Evolutionary conservation across 768 basidiomycete species (phyloP).

Genomic region (Russula sp.): DNA sequence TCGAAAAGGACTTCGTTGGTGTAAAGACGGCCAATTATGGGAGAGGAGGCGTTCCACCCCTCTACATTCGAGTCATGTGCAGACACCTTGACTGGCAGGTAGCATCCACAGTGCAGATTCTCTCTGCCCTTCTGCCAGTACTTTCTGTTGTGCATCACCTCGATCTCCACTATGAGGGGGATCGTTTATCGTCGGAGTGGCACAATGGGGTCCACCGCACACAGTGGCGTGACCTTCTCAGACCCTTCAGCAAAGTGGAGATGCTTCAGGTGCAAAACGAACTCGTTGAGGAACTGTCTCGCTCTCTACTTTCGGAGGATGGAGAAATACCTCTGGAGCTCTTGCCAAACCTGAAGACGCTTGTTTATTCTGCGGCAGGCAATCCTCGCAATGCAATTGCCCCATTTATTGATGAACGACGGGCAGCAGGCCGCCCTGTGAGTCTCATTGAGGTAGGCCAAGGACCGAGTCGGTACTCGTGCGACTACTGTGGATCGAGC

Average conservation of each 20-base stretch:
- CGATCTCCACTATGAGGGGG: neutral
- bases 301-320: neutral
- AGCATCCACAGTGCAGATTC: neutral
- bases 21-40: neutral
- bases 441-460: too few relatives aligned
- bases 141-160: neutral
- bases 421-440: too few relatives aligned
- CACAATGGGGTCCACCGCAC: neutral
- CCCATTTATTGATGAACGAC: neutral
- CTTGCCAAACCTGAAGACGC: neutral
- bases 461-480: too few relatives aligned
- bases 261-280: neutral
- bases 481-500: too few relatives aligned
- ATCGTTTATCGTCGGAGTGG: too few relatives aligned
- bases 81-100: neutral
- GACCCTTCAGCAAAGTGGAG: neutral
- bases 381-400: neutral
- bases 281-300: neutral
- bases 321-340: neutral
- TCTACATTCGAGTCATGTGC: neutral
- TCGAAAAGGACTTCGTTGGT: neutral
- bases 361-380: neutral
- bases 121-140: neutral
- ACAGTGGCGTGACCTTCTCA: neutral
- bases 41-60: neutral